Evolutionary conservation across 495 filamentous ascomycete genomes (phyloP).

Genomic region (Tuber aestivum): DNA sequence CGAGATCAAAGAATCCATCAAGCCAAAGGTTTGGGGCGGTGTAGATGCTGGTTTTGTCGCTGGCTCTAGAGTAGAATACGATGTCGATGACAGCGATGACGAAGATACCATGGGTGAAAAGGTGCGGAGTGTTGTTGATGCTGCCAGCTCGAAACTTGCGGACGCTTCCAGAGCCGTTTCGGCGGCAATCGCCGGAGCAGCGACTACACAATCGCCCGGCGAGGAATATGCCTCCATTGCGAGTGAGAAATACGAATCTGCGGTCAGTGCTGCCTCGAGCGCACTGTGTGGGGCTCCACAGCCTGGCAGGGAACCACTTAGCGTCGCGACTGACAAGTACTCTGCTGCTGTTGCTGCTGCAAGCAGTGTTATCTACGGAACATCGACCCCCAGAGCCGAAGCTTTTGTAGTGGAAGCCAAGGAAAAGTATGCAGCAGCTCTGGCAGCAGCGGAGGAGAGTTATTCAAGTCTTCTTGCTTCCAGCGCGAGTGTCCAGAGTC

Average conservation of each 20-base stretch:
- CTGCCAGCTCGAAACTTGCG: constrained; percentile 26
- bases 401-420: constrained; percentile 50
- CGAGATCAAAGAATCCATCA: constrained; percentile 30
- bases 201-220: constrained; percentile 38
- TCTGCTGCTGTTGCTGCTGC: constrained; percentile 58
- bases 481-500: constrained; percentile 46
- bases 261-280: constrained; percentile 54
- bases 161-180: constrained; percentile 42
- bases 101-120: constrained; percentile 28
- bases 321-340: constrained; percentile 54
- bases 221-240: constrained; percentile 42
- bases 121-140: constrained; percentile 33
- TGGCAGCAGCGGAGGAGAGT: constrained; percentile 46
- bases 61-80: constrained; percentile 43
- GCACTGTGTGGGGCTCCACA: constrained; percentile 55
- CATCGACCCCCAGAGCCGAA: constrained; percentile 49
- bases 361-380: constrained; percentile 59
- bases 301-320: constrained; percentile 49
- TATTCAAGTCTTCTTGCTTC: constrained; percentile 41
- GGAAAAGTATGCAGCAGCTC: constrained; percentile 57
- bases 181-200: constrained; percentile 43
- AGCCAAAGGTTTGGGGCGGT: constrained; percentile 34
- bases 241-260: constrained; percentile 52
- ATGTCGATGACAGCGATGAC: constrained; percentile 26
- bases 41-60: constrained; percentile 43